Conservation (phyloP, 2,329 filamentous ascomycete genomes). For the Phaeoacremonium minimum region DNA sequence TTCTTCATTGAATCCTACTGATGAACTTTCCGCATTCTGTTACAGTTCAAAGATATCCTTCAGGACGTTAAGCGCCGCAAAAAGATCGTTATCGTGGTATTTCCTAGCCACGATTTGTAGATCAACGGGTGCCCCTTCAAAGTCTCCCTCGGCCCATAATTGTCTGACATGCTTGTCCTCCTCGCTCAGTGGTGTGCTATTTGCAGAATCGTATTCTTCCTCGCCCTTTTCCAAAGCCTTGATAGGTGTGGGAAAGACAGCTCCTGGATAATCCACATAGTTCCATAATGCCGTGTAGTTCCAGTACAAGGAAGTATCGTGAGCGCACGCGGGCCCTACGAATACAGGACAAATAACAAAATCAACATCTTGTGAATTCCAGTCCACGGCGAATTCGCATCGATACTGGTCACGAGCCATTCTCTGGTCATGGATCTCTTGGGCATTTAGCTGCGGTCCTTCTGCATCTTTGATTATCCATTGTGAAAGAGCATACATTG, state of each 20-base stretch:
- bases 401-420: slow-evolving; percentile 24
- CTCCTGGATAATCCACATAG: slow-evolving; percentile 29
- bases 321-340: slow-evolving; percentile 28
- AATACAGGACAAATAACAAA: slow-evolving; percentile 28
- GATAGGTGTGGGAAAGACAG: slow-evolving; percentile 26
- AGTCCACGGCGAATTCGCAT: slow-evolving; percentile 24
- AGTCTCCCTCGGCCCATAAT: slow-evolving; percentile 24
- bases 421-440: slow-evolving; percentile 18
- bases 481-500: slow-evolving; percentile 35
- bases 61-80: slow-evolving; percentile 19
- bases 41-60: slow-evolving; percentile 11
- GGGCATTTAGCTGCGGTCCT: slow-evolving; percentile 14
- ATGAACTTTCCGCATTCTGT: too few relatives aligned
- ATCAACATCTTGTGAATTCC: slow-evolving; percentile 29
- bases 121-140: slow-evolving; percentile 24
- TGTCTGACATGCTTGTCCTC: slow-evolving; percentile 21
- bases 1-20: too few relatives aligned
- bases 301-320: slow-evolving; percentile 30
- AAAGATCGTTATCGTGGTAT: slow-evolving; percentile 27
- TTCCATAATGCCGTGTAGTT: slow-evolving; percentile 32
- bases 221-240: slow-evolving; percentile 17
- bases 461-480: slow-evolving; percentile 29
- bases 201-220: slow-evolving; percentile 16
- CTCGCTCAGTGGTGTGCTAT: slow-evolving; percentile 19
- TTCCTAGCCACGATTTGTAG: slow-evolving; percentile 27